Percentiles rank a stretch among this genome's conserved stretches.
These are phyloP conservation scores for Plantago ovata DNA, from an alignment of 257 asterid genomes.

Conservation along the genomic window DNA sequence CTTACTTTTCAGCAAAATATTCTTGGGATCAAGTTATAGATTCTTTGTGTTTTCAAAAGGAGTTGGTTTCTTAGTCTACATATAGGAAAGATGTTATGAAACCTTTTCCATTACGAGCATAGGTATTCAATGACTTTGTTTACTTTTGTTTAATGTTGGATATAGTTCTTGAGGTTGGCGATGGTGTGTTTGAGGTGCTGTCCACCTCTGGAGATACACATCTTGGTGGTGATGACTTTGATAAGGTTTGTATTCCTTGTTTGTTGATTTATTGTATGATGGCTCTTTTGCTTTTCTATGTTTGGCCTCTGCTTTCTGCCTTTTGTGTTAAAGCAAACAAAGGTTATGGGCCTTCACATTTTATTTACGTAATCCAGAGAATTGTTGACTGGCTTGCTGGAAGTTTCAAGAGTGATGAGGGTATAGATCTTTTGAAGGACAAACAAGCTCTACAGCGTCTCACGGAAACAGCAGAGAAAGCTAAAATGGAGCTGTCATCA, in stretches of 20 bases:
- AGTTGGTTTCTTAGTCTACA: no score
- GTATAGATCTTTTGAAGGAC: constrained; percentile 88
- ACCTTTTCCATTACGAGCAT: no score
- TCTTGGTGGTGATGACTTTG: constrained; percentile 98
- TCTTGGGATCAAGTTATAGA: no score
- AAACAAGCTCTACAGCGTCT: constrained; percentile 98
- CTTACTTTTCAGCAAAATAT: no score
- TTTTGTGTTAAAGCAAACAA: neutral
- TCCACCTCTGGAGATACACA: constrained; percentile 97
- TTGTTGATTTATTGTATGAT: constrained; percentile 3
- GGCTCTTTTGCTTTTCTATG: neutral
- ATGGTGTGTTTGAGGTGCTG: constrained; percentile 93
- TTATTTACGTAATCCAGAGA: constrained; percentile 48
- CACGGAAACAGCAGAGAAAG: constrained; percentile 97
- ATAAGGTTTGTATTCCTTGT: constrained; percentile 49
- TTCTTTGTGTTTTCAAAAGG: no score
- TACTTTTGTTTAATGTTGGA: constrained; percentile 14
- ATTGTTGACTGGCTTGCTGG: constrained; percentile 91
- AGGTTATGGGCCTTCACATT: constrained; percentile 7
- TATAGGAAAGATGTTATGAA: no score
- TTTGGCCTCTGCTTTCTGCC: neutral
- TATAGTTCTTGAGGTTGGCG: constrained; percentile 94
- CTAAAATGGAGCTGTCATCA: constrained; percentile 95
- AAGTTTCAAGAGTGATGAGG: constrained; percentile 80
- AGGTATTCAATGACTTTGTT: neutral